Base-by-base conservation (phyloP, 2,329 filamentous ascomycete species). In the Phialemonium atrogriseum region DNA sequence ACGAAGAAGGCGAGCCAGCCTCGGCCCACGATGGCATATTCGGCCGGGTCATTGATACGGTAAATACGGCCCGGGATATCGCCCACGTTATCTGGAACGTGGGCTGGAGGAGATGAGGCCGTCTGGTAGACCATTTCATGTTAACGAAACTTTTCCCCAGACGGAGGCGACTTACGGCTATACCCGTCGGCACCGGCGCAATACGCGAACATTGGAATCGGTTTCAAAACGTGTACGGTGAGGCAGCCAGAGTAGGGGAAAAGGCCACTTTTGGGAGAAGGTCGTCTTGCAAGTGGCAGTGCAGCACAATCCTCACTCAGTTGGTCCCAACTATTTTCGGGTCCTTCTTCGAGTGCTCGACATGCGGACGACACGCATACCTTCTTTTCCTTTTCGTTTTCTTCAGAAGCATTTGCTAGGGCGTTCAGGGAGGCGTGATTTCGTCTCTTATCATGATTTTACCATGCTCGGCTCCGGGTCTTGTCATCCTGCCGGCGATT, bases 1-100 rank as follows among this genome's bases (percentile, higher is more conserved):
- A 80, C 45, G 83, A 87, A 45, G 81, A 87, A 45, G 77, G 77
- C 38, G 83, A 86, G 42, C 64, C 56, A 51, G 68, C 56, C 27
- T 66, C 58, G 30, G 62, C 68, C 38, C 73, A 63, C 48, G 65
- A 70, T 31, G 80, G 81, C 27, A 68, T 93, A 34, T 73, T 93
- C 49, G 82, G 84, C 38, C 77, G 80, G 47, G 78, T 93, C 30
- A 77, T 88, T 52, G 84, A 93, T 59, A 89, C 84, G 47, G 73
- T 81, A 56, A 81, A 81, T 58, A 81, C 77, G 30, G 77, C 76
- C 44, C 73, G 76, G 47, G 77, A 82, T 48, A 82, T 82, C 46
- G 73, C 73, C 36, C 73, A 81, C 54, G 77, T 82, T 44, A 77
- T 82, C 43, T 80, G 77, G 77, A 82, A 82, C 51, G 77, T 79